Evolutionary conservation across 2,329 filamentous ascomycete genomes (phyloP), one percentile per base, ranked within the genome.

Genomic region (Albophoma yamanashiensis): DNA sequence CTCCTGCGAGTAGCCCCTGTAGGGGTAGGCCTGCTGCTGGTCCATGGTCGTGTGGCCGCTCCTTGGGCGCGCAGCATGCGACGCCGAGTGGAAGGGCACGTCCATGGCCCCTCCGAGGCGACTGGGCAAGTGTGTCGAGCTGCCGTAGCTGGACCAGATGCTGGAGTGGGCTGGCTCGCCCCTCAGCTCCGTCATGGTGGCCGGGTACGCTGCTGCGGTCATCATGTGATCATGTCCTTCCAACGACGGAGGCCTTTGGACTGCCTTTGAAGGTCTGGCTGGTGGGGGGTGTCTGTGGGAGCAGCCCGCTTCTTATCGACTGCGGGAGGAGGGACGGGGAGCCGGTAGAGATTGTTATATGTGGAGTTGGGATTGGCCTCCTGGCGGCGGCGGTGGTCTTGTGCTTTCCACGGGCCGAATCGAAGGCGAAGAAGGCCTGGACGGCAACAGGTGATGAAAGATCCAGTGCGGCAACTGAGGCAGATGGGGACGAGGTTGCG

Each of bases 161-260:
- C 76, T 79, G 67, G 78, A 76, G 73, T 84, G 82, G 70, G 78
- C 73, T 69, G 81, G 75, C 73, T 85, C 82, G 70, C 77, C 75
- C 78, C 84, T 84, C 76, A 85, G 72, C 71, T 85, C 82, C 80
- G 82, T 81, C 82, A 85, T 85, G 71, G 78, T 82, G 70, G 80
- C 79, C 76, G 82, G 79, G 73, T 84, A 83, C 66, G 81, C 82
- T 73, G 81, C 75, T 70, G 80, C 80, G 76, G 81, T 82, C 77
- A 82, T 83, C 81, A 84, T 84, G 79, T 74, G 79, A 76, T 70
- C 80, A 81, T 82, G 69, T 66, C 65, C 64, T 61, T 63, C 66
- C 64, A 66, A 65, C 61, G 61, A 63, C 9, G 20, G 61, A 38
- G 64, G 58, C 61, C 57, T n/a, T 53, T 34, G 55, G 38, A 27